Conservation (phyloP, 2,329 filamentous ascomycete species). For the Colletotrichum liaoningense region DNA sequence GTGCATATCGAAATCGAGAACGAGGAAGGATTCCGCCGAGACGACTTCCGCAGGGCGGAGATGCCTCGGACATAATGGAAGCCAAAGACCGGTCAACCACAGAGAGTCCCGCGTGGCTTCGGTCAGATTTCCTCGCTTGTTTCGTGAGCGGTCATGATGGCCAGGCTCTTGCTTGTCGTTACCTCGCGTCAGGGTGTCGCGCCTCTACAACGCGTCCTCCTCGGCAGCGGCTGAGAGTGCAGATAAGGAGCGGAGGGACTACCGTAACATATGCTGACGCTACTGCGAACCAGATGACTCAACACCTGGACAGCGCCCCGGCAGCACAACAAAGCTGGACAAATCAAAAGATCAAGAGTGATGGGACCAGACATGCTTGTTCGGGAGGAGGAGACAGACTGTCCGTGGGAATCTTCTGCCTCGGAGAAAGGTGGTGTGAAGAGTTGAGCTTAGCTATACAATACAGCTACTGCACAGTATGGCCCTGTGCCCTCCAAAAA, state of each 20-base stretch:
- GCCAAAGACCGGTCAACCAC: background rate
- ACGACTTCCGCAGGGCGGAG: background rate
- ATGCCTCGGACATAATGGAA: background rate
- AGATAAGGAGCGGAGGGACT: background rate
- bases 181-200: slow-evolving; percentile 9
- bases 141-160: slow-evolving; percentile 19
- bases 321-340: background rate
- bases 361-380: background rate
- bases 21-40: background rate
- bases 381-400: background rate
- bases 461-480: background rate
- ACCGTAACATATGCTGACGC: background rate
- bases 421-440: slow-evolving; percentile 27
- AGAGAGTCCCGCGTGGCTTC: background rate
- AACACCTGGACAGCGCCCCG: background rate
- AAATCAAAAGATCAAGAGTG: background rate
- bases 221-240: background rate
- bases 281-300: slow-evolving; percentile 7
- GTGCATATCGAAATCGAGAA: background rate
- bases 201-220: background rate
- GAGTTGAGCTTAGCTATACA: slow-evolving; percentile 19
- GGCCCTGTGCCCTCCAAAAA: background rate
- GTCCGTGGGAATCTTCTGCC: background rate
- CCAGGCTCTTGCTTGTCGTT: slow-evolving; percentile 2
- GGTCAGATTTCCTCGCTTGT: slow-evolving; percentile 20